Evolutionary conservation across 371 early-diverging fungal species (phyloP), one percentile per base, ranked within the genome.

Genomic region (Mucor velutinosus): DNA sequence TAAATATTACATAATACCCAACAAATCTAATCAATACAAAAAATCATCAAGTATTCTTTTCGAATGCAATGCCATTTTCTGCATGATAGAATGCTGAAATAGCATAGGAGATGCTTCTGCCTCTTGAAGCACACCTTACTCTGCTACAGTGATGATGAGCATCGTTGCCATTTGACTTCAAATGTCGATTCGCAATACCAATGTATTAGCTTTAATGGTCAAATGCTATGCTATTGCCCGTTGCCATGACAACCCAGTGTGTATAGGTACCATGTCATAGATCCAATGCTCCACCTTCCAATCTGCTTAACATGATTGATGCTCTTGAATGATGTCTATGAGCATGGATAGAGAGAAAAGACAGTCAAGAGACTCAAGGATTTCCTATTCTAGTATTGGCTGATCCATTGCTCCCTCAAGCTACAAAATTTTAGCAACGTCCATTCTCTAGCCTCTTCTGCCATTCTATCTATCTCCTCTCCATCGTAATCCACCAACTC

Each of bases 371-470:
- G 53, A 53, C 25, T 6, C 53, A 27, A 23, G 11, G 53, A 27
- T 53, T 53, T 53, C 53, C 53, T 53, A 53, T 53, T 53, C 53
- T 27, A 53, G 53, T 53, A 53, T 53, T 53, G 53, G 53, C 53
- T 53, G 53, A 53, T 53, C 27, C 53, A 53, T 11, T 53, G 27
- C 53, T 53, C 17, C 17, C 41, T 41, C 53, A 53, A 53, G 53
- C 53, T 53, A 53, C 53, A 53, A 53, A 53, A 53, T 53, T 53
- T 53, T 53, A 53, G 27, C 53, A 53, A 53, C 53, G 27, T 53
- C 53, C 53, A 27, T 53, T 53, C 53, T 53, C 53, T 53, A 49
- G 53, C 23, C 53, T 53, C 53, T 53, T 10, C 27, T 25, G 25
- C 27, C 53, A 23, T 15, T 53, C 53, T 27, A 23, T 53, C 14